Conservation (phyloP, 306 rosid genomes). For the Alnus rubra region DNA sequence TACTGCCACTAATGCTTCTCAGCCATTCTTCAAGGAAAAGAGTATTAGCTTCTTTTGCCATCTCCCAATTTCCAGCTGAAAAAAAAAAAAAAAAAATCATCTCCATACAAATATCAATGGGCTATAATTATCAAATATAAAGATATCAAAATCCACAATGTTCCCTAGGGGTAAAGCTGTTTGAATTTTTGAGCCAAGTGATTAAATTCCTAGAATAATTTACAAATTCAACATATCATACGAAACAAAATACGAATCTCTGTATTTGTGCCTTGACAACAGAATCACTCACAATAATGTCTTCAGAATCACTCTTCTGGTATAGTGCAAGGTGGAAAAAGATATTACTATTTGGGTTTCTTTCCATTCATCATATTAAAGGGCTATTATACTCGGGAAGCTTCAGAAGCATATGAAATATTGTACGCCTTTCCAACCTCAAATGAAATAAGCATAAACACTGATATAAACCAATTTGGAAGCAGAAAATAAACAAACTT, state of each 20-base stretch:
- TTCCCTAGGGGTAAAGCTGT: neutral
- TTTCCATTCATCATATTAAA: neutral
- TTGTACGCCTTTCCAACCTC: neutral
- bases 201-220: neutral
- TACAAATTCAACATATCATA: neutral
- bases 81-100: neutral
- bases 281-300: neutral
- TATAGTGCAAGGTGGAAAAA: neutral
- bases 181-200: neutral
- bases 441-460: neutral
- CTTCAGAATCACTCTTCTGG: neutral
- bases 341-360: neutral
- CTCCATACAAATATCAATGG: neutral
- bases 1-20: conserved; percentile 43
- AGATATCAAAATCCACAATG: neutral
- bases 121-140: neutral
- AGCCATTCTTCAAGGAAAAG: conserved; percentile 78
- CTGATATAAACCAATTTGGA: neutral
- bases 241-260: neutral
- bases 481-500: neutral
- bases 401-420: neutral
- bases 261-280: neutral
- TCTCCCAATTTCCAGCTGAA: conserved; percentile 24
- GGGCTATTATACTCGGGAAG: neutral
- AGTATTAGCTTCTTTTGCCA: conserved; percentile 48